These are phyloP conservation scores for Kwoniella heveanensis DNA, from an alignment of 768 basidiomycete genomes.

Conservation along the genomic window DNA sequence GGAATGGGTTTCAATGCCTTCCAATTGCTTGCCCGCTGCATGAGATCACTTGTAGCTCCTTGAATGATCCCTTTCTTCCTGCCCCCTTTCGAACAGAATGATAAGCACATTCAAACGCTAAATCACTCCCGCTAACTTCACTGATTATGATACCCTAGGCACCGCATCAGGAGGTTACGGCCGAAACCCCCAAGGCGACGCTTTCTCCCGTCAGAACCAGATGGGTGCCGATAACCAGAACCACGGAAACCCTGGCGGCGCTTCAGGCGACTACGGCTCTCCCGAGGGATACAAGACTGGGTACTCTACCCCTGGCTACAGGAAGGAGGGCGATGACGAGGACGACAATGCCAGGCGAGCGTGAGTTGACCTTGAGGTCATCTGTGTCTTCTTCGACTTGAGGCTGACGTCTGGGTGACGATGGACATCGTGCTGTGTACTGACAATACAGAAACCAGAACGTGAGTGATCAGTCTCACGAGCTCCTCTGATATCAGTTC, in stretches of 20 bases:
- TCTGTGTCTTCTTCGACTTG: too few relatives aligned
- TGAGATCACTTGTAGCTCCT: too few relatives aligned
- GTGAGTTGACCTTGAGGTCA: slow-evolving; percentile 23
- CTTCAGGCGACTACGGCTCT: slow-evolving; percentile 28
- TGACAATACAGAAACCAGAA: slow-evolving; percentile 22
- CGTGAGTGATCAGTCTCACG: too few relatives aligned
- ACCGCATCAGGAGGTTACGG: slow-evolving; percentile 46
- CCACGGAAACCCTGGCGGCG: slow-evolving; percentile 20
- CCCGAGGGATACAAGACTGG: slow-evolving; percentile 45
- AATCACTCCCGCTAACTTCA: too few relatives aligned
- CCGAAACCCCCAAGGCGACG: slow-evolving; percentile 31
- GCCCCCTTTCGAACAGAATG: too few relatives aligned
- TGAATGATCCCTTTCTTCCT: too few relatives aligned
- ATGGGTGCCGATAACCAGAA: slow-evolving; percentile 35
- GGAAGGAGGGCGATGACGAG: slow-evolving; percentile 43
- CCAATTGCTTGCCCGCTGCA: too few relatives aligned
- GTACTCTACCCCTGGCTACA: slow-evolving; percentile 48
- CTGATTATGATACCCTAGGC: too few relatives aligned
- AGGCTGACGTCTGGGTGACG: not conserved
- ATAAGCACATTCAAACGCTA: too few relatives aligned
- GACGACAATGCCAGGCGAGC: slow-evolving; percentile 30
- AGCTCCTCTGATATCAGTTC: too few relatives aligned
- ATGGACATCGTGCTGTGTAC: slow-evolving; percentile 2
- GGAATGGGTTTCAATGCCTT: too few relatives aligned
- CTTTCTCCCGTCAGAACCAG: slow-evolving; percentile 46